phyloP scores from a whole-genome alignment of 2,329 filamentous ascomycete species.

The Aspergillus sojae region DNA sequence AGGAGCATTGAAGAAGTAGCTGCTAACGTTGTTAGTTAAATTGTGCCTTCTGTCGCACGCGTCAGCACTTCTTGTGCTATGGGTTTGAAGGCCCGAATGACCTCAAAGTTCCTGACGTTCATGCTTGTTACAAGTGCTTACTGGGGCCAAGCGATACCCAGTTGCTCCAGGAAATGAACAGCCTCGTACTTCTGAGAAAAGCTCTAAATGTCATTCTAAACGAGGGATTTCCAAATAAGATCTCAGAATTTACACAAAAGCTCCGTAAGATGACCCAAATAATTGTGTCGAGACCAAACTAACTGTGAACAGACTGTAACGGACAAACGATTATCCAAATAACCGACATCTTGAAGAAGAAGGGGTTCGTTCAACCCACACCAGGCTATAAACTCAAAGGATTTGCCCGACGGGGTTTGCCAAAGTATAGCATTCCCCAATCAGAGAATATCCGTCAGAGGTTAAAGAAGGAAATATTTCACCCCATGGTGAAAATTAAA shows the following conservation, averaged over 20 bases:
- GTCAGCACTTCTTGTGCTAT: conserved; percentile 52
- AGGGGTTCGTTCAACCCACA: conserved; percentile 29
- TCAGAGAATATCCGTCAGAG: conserved; percentile 21
- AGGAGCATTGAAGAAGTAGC: conserved; percentile 7
- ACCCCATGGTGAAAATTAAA: conserved; percentile 36
- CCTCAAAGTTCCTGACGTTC: conserved; percentile 41
- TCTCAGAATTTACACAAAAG: conserved; percentile 30
- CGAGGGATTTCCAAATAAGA: conserved; percentile 33
- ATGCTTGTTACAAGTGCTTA: conserved; percentile 53
- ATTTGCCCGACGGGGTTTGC: conserved; percentile 32
- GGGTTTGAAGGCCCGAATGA: conserved; percentile 45
- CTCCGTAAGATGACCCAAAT: conserved; percentile 29
- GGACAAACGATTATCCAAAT: conserved; percentile 32
- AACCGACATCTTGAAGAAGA: conserved; percentile 32
- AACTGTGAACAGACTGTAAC: conserved; percentile 31
- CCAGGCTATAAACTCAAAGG: conserved; percentile 35
- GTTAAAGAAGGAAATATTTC: conserved; percentile 32
- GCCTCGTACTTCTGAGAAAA: conserved; percentile 30
- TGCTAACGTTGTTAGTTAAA: conserved; percentile 37
- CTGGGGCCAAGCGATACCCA: conserved; percentile 32
- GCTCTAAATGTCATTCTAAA: conserved; percentile 32
- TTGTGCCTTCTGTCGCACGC: conserved; percentile 48
- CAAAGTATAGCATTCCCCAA: conserved; percentile 29
- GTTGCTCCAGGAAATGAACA: conserved; percentile 31
- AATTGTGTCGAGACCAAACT: conserved; percentile 10